These are phyloP conservation scores for Orbilia ellipsospora DNA, from an alignment of 2,329 filamentous ascomycete species.

Conservation along the genomic window DNA sequence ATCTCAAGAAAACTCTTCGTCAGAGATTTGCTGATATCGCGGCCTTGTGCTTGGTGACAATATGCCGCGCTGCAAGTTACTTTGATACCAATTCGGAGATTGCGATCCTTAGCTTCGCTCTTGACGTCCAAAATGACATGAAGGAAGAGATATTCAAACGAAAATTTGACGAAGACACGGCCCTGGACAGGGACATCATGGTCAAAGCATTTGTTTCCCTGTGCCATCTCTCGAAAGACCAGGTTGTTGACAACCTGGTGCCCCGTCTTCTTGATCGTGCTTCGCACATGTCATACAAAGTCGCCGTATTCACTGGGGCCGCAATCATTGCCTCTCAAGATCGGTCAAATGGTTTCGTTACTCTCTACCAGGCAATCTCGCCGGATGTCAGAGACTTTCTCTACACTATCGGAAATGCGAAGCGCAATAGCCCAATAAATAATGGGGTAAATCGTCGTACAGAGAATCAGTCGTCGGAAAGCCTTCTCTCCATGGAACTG, in stretches of 20 bases:
- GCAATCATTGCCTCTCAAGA: slow-evolving; percentile 62
- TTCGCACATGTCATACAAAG: slow-evolving; percentile 71
- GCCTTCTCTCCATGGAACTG: slow-evolving; percentile 58
- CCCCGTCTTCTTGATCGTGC: slow-evolving; percentile 70
- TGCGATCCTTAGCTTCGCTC: slow-evolving; percentile 73
- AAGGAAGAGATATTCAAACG: slow-evolving; percentile 58
- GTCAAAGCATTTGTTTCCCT: slow-evolving; percentile 75
- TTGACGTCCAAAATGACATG: slow-evolving; percentile 77
- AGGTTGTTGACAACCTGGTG: slow-evolving; percentile 69
- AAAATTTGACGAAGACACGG: slow-evolving; percentile 63
- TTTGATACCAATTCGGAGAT: slow-evolving; percentile 73
- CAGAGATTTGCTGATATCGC: slow-evolving; percentile 71
- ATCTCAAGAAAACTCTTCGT: slow-evolving; percentile 71
- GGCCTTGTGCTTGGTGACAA: slow-evolving; percentile 72
- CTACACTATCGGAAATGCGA: slow-evolving; percentile 53
- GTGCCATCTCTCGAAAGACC: slow-evolving; percentile 71
- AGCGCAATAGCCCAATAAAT: slow-evolving; percentile 30
- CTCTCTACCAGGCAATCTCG: slow-evolving; percentile 58
- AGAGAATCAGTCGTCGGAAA: slow-evolving; percentile 58
- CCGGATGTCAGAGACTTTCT: slow-evolving; percentile 59
- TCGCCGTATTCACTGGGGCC: slow-evolving; percentile 70
- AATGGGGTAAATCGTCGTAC: slow-evolving; percentile 26
- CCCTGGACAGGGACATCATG: slow-evolving; percentile 73
- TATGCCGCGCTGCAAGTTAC: slow-evolving; percentile 73
- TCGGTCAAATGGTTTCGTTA: slow-evolving; percentile 54